Conservation (phyloP, 768 basidiomycete genomes). For the Tubosaeta sp. region DNA sequence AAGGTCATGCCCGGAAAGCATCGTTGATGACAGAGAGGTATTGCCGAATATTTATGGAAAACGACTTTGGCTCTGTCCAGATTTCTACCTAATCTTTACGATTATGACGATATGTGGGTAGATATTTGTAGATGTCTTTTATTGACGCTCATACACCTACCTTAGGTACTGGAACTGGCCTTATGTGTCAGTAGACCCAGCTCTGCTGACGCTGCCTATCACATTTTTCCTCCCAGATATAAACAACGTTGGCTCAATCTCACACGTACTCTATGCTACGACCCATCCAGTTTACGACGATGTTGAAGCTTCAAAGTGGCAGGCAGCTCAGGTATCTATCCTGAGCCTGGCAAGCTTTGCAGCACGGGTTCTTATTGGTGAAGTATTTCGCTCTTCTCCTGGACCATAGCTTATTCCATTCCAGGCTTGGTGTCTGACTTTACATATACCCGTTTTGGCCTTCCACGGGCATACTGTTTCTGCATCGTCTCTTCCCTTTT, state of each 20-base stretch:
- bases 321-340: slow-evolving; percentile 79
- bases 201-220: background rate
- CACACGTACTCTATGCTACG: slow-evolving; percentile 62
- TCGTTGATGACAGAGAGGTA: slow-evolving; percentile 16
- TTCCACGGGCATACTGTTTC: slow-evolving; percentile 69
- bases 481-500: slow-evolving; percentile 62
- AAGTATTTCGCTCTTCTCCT: background rate
- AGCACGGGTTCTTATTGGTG: slow-evolving; percentile 76
- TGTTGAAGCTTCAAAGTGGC: slow-evolving; percentile 63
- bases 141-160: background rate
- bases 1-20: background rate
- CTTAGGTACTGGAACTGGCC: slow-evolving; percentile 65
- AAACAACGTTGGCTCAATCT: slow-evolving; percentile 79
- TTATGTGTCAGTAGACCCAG: slow-evolving; percentile 58
- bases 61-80: slow-evolving; percentile 44
- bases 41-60: slow-evolving; percentile 52
- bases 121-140: background rate
- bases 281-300: slow-evolving; percentile 61
- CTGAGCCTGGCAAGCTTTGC: slow-evolving; percentile 78
- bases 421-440: slow-evolving; percentile 67
- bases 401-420: background rate
- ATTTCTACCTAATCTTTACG: slow-evolving; percentile 62
- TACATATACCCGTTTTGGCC: slow-evolving; percentile 47
- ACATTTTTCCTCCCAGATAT: slow-evolving; percentile 48
- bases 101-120: slow-evolving; percentile 56